Evolutionary conservation across 2,329 filamentous ascomycete genomes (phyloP), one percentile per base, ranked within the genome.

Genomic region (Aspergillus sp.): DNA sequence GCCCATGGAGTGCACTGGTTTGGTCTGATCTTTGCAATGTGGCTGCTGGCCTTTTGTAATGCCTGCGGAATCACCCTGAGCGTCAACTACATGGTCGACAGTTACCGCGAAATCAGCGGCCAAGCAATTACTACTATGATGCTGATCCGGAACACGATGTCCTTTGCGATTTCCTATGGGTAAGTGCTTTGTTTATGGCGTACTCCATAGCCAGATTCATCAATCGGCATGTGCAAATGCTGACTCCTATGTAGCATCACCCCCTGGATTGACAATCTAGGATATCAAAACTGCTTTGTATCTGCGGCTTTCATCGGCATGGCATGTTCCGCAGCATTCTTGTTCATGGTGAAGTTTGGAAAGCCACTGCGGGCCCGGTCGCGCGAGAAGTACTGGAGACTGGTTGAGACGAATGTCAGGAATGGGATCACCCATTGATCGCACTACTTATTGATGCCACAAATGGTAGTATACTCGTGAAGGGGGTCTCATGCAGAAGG

Each of bases 91-190:
- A 54, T 73, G 16, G 69, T 75, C 4, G 72, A 75, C 55, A 71
- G 70, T 50, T 75, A 74, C 55, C 64, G 64, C 11, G 72, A 75
- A 46, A 47, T 76, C 7, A 71, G 69, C 17, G 70, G 71, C 2
- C 70, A 75, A 21, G 71, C 69, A 0, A 69, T 75, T 63, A 68
- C 66, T 2, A 74, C 69, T 16, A 68, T 78, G 13, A 79, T 79
- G 46, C 50, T 78, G 17, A 71, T 79, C 10, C 70, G 76, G 2
- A 78, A 79, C 54, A 77, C 75, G 1, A 76, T 78, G 71, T 71
- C 69, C 0, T 79, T 79, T 58, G 76, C 72, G 0, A 73, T 78
- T 46, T 68, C 72, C 2, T 76, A 75, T 57, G 75, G 71, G 25
- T 29, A 29, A 29, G 25, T 29, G 3, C 1, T 29, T 11, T 7